A percentile compares a stretch with the other conserved stretches of the same genome.
Evolutionary conservation across 1,284 basidiomycete genomes (phyloP).

Genomic region (Malassezia nana): DNA sequence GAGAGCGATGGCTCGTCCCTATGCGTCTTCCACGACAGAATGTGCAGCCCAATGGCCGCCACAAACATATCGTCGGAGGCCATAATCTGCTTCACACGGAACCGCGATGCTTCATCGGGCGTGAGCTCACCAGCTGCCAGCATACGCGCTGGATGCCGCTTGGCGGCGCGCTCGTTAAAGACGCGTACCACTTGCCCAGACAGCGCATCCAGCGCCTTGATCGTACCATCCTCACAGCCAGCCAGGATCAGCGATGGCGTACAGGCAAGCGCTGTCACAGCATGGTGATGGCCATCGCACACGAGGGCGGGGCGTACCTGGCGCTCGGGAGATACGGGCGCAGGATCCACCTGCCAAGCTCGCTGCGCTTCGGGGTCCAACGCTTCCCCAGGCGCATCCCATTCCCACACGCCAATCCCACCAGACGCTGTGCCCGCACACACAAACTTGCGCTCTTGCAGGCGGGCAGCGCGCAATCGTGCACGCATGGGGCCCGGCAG

Average conservation of each 20-base stretch:
- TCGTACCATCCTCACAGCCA: constrained; percentile 54
- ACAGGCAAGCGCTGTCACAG: constrained; percentile 33
- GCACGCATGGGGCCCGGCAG: constrained; percentile 12
- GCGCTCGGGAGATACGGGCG: constrained; percentile 58
- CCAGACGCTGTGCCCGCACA: constrained; percentile 37
- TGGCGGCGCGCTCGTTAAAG: constrained; percentile 42
- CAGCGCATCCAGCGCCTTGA: constrained; percentile 61
- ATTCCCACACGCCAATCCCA: constrained; percentile 35
- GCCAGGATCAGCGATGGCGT: constrained; percentile 25
- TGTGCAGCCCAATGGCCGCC: constrained; percentile 57
- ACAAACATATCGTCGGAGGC: constrained; percentile 59
- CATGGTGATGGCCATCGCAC: constrained; percentile 28
- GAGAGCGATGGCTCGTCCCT: constrained; percentile 51
- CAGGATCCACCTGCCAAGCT: constrained; percentile 49
- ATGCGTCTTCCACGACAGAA: constrained; percentile 58
- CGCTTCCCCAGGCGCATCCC: constrained; percentile 23
- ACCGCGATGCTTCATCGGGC: constrained; percentile 50
- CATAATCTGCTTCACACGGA: constrained; percentile 58
- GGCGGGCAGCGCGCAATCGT: constrained; percentile 21
- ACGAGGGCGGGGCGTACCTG: constrained; percentile 54
- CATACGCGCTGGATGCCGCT: constrained; percentile 55
- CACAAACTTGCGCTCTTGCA: constrained; percentile 37
- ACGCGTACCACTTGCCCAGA: constrained; percentile 50
- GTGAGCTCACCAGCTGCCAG: constrained; percentile 52
- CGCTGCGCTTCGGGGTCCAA: constrained; percentile 20